Percentiles rank a stretch among this genome's conserved stretches.
phyloP scores from a whole-genome alignment of 2,329 filamentous ascomycete genomes.

The Pseudocercospora fijiensis region DNA sequence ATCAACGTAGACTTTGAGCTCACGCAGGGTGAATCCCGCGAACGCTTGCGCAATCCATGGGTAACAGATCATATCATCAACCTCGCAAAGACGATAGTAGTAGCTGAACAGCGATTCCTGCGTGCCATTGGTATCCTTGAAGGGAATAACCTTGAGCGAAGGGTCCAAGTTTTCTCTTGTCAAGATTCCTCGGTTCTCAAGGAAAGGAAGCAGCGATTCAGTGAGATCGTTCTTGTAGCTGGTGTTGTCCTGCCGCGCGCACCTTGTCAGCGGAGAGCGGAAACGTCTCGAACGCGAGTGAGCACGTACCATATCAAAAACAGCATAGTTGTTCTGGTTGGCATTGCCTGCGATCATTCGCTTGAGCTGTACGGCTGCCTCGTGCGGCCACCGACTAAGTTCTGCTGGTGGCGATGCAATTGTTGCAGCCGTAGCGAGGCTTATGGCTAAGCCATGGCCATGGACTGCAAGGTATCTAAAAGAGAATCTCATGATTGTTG shows the following conservation, averaged over 20 bases:
- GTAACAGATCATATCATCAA: slow-evolving; percentile 47
- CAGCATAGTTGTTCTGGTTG: slow-evolving; percentile 27
- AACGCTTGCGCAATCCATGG: slow-evolving; percentile 48
- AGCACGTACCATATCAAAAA: slow-evolving; percentile 40
- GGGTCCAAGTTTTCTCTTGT: slow-evolving; percentile 46
- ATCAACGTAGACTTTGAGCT: slow-evolving; percentile 50
- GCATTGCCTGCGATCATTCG: slow-evolving; percentile 25
- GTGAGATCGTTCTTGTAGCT: slow-evolving; percentile 47
- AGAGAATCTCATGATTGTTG: background rate
- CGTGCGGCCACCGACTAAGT: slow-evolving; percentile 24
- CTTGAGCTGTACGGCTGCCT: slow-evolving; percentile 20
- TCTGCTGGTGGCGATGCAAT: background rate
- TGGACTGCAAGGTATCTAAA: background rate
- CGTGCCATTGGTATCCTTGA: slow-evolving; percentile 43
- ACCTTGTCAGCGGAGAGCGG: background rate
- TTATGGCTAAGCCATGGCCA: background rate
- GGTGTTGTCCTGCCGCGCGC: slow-evolving; percentile 42
- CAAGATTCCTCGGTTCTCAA: slow-evolving; percentile 46
- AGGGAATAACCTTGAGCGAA: slow-evolving; percentile 44
- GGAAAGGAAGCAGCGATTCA: slow-evolving; percentile 47
- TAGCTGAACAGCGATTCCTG: slow-evolving; percentile 50
- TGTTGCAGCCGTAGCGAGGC: background rate
- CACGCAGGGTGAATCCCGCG: slow-evolving; percentile 45
- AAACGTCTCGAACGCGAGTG: background rate
- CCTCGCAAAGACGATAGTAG: slow-evolving; percentile 47